Conservation (phyloP, 495 filamentous ascomycete species). For the Hypoxylon crocopeplum region DNA sequence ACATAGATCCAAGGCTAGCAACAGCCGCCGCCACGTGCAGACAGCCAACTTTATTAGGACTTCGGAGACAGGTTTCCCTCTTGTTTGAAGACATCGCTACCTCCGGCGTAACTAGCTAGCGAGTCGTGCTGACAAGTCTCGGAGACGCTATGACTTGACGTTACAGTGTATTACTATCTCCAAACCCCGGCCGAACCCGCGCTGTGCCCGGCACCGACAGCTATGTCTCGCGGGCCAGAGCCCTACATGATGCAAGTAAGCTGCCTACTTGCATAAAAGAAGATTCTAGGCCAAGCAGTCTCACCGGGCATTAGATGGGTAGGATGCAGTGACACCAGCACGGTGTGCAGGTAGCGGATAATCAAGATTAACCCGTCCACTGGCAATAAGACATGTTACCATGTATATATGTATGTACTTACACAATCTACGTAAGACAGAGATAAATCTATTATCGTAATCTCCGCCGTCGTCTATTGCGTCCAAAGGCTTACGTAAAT, state of each 20-base stretch:
- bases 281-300: constrained; percentile 17
- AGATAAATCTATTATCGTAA: too few relatives aligned
- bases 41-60: constrained; percentile 18
- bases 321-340: too few relatives aligned
- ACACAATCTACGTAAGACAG: too few relatives aligned
- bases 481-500: too few relatives aligned
- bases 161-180: not conserved
- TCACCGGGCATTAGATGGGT: constrained; percentile 5
- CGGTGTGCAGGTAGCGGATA: too few relatives aligned
- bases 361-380: too few relatives aligned
- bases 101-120: not conserved
- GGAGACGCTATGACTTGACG: not conserved
- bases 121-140: constrained; percentile 5
- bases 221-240: not conserved
- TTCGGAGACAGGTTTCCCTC: constrained; percentile 6
- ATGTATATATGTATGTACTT: too few relatives aligned
- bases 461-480: too few relatives aligned
- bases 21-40: constrained; percentile 29
- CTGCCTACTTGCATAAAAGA: constrained; percentile 14
- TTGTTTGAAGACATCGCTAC: constrained; percentile 4
- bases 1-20: constrained; percentile 17
- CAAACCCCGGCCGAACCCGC: constrained; percentile 9
- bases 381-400: too few relatives aligned
- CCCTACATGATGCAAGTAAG: constrained; percentile 7
- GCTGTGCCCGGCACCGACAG: constrained; percentile 1